Evolutionary conservation across 768 basidiomycete species (phyloP).

Genomic region (Leccinum broughii): DNA sequence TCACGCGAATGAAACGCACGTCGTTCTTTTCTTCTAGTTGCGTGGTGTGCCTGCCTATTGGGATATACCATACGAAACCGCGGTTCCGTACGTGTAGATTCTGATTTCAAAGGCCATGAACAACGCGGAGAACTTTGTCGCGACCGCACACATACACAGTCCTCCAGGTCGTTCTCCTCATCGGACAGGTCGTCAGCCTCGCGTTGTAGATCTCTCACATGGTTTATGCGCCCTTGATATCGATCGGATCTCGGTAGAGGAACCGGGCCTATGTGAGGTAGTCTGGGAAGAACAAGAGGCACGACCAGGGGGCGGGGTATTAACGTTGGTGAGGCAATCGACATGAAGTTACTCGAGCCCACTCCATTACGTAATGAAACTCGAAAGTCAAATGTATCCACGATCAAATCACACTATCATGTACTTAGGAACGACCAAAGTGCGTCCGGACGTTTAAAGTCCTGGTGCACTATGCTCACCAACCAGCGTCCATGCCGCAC

Average conservation of each 20-base stretch:
- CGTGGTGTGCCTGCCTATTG: constrained; percentile 72
- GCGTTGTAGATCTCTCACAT: constrained; percentile 63
- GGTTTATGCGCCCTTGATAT: constrained; percentile 57
- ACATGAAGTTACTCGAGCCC: constrained; percentile 36
- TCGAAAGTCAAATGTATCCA: not conserved
- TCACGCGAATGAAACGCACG: constrained; percentile 52
- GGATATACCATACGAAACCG: constrained; percentile 67
- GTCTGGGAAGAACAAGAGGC: constrained; percentile 64
- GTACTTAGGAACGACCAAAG: constrained; percentile 88
- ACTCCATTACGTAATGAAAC: not conserved
- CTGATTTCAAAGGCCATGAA: constrained; percentile 35
- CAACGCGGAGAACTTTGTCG: not conserved
- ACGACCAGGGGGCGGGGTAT: constrained; percentile 62
- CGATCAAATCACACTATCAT: constrained; percentile 32
- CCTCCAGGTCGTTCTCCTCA: constrained; percentile 81
- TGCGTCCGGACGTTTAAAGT: constrained; percentile 76
- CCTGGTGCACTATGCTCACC: constrained; percentile 90
- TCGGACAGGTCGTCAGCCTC: constrained; percentile 86
- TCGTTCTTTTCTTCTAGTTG: constrained; percentile 86
- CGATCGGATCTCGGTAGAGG: constrained; percentile 53
- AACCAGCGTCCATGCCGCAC: constrained; percentile 82
- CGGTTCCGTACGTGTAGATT: constrained; percentile 60
- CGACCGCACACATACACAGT: constrained; percentile 48
- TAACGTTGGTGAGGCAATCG: constrained; percentile 68
- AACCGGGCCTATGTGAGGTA: constrained; percentile 63